phyloP scores from a whole-genome alignment of 805 yeast genomes.

The Hanseniaspora hatyaiensis region DNA sequence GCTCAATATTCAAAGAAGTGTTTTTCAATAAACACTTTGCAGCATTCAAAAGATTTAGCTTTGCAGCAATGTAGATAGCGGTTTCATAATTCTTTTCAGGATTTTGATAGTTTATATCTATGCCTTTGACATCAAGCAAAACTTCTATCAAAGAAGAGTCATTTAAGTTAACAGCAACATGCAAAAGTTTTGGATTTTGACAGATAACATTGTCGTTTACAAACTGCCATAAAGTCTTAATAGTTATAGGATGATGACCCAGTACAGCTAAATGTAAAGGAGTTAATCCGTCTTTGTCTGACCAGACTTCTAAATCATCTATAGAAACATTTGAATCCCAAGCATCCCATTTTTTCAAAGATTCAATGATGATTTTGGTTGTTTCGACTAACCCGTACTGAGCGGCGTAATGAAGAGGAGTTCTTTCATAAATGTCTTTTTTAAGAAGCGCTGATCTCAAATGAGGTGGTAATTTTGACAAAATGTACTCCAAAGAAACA shows the following conservation, averaged over 20 bases:
- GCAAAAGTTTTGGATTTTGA: constrained; percentile 45
- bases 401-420: constrained; percentile 83
- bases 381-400: constrained; percentile 70
- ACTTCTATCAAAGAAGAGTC: constrained; percentile 44
- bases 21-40: constrained; percentile 44
- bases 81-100: constrained; percentile 49
- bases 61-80: constrained; percentile 69
- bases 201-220: constrained; percentile 32
- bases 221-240: constrained; percentile 43
- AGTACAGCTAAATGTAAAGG: constrained; percentile 76
- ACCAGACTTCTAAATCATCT: constrained; percentile 52
- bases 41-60: constrained; percentile 42
- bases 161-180: constrained; percentile 50
- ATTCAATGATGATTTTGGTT: constrained; percentile 44
- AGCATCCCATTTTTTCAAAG: constrained; percentile 48
- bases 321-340: constrained; percentile 40
- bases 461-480: constrained; percentile 44
- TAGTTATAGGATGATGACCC: constrained; percentile 72
- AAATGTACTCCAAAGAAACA: constrained; percentile 47
- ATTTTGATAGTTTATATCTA: constrained; percentile 55
- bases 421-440: constrained; percentile 63
- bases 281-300: constrained; percentile 58
- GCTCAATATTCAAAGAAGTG: constrained; percentile 56
- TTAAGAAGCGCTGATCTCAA: constrained; percentile 47
- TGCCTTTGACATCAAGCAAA: constrained; percentile 44